Conservation (phyloP, 768 basidiomycete species). For the Tricholoma hemisulphureum region DNA sequence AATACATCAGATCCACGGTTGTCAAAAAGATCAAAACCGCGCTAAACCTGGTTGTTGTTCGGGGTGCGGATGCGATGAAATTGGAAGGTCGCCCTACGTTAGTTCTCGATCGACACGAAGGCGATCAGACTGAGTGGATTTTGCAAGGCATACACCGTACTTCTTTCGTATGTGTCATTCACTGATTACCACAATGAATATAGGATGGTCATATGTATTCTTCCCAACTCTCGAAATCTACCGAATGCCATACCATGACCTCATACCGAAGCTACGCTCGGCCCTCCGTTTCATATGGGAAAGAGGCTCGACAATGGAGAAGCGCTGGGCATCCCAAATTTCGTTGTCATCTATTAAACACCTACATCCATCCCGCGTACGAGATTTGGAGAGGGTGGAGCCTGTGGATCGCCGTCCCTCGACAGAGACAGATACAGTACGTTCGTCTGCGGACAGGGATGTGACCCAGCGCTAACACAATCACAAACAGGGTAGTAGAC, state of each 20-base stretch:
- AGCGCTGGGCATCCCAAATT: conserved; percentile 6
- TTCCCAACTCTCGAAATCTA: conserved; percentile 38
- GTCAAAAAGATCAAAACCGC: conserved; percentile 37
- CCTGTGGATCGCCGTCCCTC: not conserved
- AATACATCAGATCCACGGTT: conserved; percentile 32
- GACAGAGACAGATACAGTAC: not conserved
- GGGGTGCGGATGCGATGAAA: conserved; percentile 34
- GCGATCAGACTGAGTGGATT: conserved; percentile 27
- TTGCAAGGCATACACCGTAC: conserved; percentile 29
- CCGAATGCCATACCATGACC: conserved; percentile 20
- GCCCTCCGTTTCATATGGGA: conserved; percentile 23
- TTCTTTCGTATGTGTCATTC: not conserved
- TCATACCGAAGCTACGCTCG: conserved; percentile 17
- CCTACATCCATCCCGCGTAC: not conserved
- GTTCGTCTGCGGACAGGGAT: not conserved
- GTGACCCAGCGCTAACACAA: not conserved
- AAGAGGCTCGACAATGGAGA: conserved; percentile 21
- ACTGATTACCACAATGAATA: not conserved
- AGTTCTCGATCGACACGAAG: conserved; percentile 23
- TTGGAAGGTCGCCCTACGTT: conserved; percentile 16
- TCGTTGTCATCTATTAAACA: not conserved
- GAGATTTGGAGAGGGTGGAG: not conserved
- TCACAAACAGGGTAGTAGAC: not conserved
- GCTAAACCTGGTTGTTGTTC: conserved; percentile 38
- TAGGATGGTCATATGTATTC: conserved; percentile 54